These are phyloP conservation scores for Hypoxylon fuscum DNA, from an alignment of 495 filamentous ascomycete genomes.

Conservation along the genomic window DNA sequence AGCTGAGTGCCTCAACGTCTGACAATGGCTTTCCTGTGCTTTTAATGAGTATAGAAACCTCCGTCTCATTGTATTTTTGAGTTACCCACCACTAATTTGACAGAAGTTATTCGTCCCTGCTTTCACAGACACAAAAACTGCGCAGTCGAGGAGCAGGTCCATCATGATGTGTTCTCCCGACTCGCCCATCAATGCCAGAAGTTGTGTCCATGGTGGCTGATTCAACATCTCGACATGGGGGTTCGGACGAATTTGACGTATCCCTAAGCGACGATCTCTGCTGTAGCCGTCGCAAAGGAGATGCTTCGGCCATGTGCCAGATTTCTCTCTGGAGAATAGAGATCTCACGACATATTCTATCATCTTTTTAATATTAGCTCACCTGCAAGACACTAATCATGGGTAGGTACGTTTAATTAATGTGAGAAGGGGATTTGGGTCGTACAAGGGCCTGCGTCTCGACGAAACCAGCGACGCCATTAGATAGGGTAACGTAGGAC, in stretches of 20 bases:
- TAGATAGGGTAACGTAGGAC: conserved; percentile 59
- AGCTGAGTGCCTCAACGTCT: conserved; percentile 41
- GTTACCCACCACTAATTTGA: conserved; percentile 77
- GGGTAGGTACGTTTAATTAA: conserved; percentile 5
- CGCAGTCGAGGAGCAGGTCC: conserved; percentile 78
- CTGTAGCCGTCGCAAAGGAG: conserved; percentile 81
- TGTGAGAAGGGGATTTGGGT: conserved; percentile 4
- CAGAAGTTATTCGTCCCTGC: conserved; percentile 67
- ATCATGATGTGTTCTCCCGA: conserved; percentile 86
- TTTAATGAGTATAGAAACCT: conserved; percentile 13
- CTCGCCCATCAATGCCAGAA: conserved; percentile 75
- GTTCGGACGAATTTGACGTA: conserved; percentile 69
- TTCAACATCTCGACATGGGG: conserved; percentile 75
- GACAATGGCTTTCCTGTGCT: conserved; percentile 46
- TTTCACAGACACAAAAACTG: conserved; percentile 74
- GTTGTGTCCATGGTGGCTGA: conserved; percentile 72
- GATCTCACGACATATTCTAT: conserved; percentile 84
- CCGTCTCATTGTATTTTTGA: not conserved
- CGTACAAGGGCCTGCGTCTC: conserved; percentile 49
- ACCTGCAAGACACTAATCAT: conserved; percentile 7
- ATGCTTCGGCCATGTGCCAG: conserved; percentile 68
- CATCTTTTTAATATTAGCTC: conserved; percentile 63
- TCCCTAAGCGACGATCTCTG: conserved; percentile 52
- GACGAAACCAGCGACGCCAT: conserved; percentile 50
- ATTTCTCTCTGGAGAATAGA: conserved; percentile 69